A percentile compares a stretch with the other conserved stretches of the same genome.
These are phyloP conservation scores for Hydnomerulius pinastri DNA, from an alignment of 768 basidiomycete genomes.

Conservation along the genomic window DNA sequence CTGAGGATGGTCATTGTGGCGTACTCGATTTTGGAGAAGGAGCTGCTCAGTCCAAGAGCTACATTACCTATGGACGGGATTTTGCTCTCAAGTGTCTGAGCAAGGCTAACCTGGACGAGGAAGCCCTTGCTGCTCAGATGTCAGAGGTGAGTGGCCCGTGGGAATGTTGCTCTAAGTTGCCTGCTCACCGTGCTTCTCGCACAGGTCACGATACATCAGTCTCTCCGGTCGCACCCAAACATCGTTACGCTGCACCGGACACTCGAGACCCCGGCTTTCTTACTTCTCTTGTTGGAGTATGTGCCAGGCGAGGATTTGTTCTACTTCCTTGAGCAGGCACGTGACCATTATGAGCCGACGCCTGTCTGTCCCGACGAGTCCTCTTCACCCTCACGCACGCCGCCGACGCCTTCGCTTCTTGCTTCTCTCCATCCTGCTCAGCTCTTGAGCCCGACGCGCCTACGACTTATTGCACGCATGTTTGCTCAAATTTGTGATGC, in stretches of 20 bases:
- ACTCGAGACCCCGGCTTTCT: conserved; percentile 86
- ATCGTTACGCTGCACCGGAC: conserved; percentile 95
- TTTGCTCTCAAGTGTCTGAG: conserved; percentile 97
- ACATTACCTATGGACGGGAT: conserved; percentile 68
- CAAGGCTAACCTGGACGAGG: conserved; percentile 89
- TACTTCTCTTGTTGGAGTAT: conserved; percentile 92
- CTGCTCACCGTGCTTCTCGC: conserved; percentile 11
- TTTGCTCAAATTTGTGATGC: conserved; percentile 99
- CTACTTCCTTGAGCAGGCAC: conserved; percentile 96
- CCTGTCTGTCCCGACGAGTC: conserved; percentile 21
- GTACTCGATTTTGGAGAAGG: conserved; percentile 55
- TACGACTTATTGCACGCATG: conserved; percentile 95
- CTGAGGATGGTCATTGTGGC: conserved; percentile 58
- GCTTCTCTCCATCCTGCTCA: conserved; percentile 78
- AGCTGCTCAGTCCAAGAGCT: conserved; percentile 31
- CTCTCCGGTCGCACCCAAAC: conserved; percentile 84
- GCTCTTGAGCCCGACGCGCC: conserved; percentile 81
- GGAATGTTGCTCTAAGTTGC: conserved; percentile 3
- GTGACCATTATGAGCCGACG: conserved; percentile 76
- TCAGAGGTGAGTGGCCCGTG: conserved; percentile 64
- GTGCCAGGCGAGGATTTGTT: conserved; percentile 97
- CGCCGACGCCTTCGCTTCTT: conserved; percentile 91
- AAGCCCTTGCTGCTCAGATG: conserved; percentile 85
- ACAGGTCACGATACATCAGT: conserved; percentile 93
- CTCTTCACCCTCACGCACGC: conserved; percentile 58